Conservation (phyloP, 305 asterid species). For the Fraxinus baroniana region DNA sequence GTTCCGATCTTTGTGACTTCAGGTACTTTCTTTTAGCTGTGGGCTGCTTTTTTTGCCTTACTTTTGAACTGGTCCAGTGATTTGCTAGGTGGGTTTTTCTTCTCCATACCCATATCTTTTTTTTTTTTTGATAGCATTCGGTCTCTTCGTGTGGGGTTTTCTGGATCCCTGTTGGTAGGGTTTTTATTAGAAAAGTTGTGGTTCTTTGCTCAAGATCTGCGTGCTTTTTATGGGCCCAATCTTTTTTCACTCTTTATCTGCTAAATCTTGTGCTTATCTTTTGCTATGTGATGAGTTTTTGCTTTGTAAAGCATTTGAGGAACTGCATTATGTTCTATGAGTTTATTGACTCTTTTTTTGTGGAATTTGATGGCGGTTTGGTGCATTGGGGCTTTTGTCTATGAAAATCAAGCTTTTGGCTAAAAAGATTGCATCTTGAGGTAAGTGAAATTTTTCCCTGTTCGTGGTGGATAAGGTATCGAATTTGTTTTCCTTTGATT, state of each 20-base stretch:
- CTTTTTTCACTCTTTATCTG: constrained; percentile 34
- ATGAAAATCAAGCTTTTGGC: background rate
- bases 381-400: background rate
- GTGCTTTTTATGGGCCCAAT: constrained; percentile 53
- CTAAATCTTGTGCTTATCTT: constrained; percentile 41
- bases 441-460: background rate
- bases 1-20: constrained; percentile 59
- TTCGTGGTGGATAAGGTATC: background rate
- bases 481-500: constrained; percentile 19
- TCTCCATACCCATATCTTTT: constrained; percentile 35
- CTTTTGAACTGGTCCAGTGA: constrained; percentile 49
- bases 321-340: constrained; percentile 37
- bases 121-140: constrained; percentile 36
- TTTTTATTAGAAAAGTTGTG: constrained; percentile 47
- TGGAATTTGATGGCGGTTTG: constrained; percentile 24
- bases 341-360: constrained; percentile 23
- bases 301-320: constrained; percentile 33
- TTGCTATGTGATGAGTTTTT: constrained; percentile 45
- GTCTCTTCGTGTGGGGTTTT: constrained; percentile 52
- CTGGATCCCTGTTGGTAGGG: constrained; percentile 58
- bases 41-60: constrained; percentile 43
- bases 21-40: constrained; percentile 39
- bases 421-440: constrained; percentile 22
- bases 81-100: constrained; percentile 47
- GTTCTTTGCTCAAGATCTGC: constrained; percentile 78